phyloP scores from a whole-genome alignment of 306 rosid genomes.

The Sesbania bispinosa region DNA sequence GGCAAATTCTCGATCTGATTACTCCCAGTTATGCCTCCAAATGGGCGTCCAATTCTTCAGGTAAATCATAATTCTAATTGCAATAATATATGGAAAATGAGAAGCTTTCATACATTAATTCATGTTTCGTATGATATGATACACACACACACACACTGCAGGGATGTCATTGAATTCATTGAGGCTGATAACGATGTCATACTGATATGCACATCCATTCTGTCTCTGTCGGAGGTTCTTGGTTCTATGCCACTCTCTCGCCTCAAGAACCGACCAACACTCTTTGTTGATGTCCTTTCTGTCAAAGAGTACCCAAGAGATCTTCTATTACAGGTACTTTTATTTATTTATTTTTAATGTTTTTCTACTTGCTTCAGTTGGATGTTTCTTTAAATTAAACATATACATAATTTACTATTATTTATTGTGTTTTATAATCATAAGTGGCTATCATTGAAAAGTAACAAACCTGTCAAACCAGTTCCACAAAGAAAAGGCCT shows the following conservation, averaged over 20 bases:
- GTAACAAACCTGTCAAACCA: too few relatives aligned
- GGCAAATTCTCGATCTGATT: slow-evolving; percentile 57
- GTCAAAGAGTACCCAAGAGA: slow-evolving; percentile 67
- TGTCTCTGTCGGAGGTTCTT: slow-evolving; percentile 47
- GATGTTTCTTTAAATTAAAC: too few relatives aligned
- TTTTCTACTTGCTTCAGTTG: neutral
- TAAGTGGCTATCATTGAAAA: too few relatives aligned
- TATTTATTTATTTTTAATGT: too few relatives aligned
- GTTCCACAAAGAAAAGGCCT: too few relatives aligned
- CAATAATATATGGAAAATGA: too few relatives aligned
- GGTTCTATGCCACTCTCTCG: slow-evolving; percentile 46
- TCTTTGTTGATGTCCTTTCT: slow-evolving; percentile 65
- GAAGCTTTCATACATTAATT: too few relatives aligned
- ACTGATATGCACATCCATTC: slow-evolving; percentile 55
- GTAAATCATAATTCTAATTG: slow-evolving; percentile 29
- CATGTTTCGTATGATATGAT: too few relatives aligned
- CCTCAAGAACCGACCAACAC: slow-evolving; percentile 38
- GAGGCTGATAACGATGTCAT: slow-evolving; percentile 50
- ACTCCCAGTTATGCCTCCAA: slow-evolving; percentile 39
- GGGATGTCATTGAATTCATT: slow-evolving; percentile 28
- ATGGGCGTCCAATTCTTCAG: slow-evolving; percentile 54
- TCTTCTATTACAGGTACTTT: slow-evolving; percentile 37
- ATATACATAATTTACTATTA: too few relatives aligned
- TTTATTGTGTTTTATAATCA: too few relatives aligned
- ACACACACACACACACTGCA: too few relatives aligned